Conservation (phyloP, 202 grass and related monocot genomes). For the Saccharum hybrid region DNA sequence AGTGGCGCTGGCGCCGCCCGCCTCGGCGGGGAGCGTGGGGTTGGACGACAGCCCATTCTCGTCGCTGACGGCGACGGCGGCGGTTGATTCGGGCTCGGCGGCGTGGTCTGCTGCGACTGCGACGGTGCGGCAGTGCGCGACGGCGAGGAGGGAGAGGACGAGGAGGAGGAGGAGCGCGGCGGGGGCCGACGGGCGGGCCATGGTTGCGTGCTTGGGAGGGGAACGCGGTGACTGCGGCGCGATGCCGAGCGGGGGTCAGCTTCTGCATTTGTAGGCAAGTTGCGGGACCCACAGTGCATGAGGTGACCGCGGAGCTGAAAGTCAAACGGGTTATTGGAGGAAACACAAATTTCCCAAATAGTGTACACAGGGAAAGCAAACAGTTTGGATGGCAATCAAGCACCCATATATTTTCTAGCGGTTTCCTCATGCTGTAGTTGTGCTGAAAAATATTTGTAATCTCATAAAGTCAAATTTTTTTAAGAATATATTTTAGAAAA, state of each 20-base stretch:
- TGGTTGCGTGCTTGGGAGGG: constrained; percentile 14
- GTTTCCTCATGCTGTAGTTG: no score
- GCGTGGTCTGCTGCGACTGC: background rate
- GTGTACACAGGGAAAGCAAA: no score
- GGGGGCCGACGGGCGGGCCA: constrained; percentile 50
- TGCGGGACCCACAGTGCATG: background rate
- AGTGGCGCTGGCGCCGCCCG: background rate
- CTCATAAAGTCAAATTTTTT: no score
- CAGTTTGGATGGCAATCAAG: no score
- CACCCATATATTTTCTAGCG: no score
- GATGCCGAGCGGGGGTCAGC: background rate
- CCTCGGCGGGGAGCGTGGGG: background rate
- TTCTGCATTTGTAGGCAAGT: constrained; percentile 22
- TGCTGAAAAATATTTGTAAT: no score
- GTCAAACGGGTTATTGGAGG: no score
- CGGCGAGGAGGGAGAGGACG: constrained; percentile 35
- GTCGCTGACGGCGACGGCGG: background rate
- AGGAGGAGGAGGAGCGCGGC: constrained; percentile 42
- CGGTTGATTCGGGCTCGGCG: background rate
- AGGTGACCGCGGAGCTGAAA: no score
- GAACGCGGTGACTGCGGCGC: background rate
- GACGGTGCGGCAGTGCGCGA: constrained; percentile 19
- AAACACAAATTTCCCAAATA: no score
- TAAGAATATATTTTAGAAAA: no score
- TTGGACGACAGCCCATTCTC: background rate